These are phyloP conservation scores for Candida sanyaensis DNA, from an alignment of 1,139 yeast species.

Conservation along the genomic window DNA sequence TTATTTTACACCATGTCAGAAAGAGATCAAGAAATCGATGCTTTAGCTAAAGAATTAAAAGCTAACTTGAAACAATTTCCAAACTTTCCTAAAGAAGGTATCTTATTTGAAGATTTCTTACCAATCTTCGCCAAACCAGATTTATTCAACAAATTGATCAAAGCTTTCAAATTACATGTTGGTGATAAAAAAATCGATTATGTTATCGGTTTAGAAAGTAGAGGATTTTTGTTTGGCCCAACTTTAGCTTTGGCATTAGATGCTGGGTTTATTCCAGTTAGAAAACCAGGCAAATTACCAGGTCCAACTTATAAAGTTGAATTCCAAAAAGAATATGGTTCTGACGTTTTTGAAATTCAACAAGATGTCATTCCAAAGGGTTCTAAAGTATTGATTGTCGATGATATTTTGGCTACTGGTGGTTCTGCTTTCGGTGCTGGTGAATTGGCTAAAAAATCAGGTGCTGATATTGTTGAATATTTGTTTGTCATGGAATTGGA, in stretches of 20 bases:
- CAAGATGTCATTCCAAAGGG: conserved; percentile 78
- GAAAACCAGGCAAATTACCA: conserved; percentile 94
- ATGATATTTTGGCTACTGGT: conserved; percentile 97
- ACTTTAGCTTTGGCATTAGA: conserved; percentile 85
- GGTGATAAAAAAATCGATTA: conserved; percentile 75
- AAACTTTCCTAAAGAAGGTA: conserved; percentile 92
- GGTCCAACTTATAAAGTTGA: conserved; percentile 75
- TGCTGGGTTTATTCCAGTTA: conserved; percentile 91
- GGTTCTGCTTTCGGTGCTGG: conserved; percentile 97
- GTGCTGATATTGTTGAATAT: conserved; percentile 76
- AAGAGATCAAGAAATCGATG: conserved; percentile 29
- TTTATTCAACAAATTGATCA: conserved; percentile 75
- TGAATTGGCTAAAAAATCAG: conserved; percentile 64
- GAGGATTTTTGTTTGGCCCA: conserved; percentile 97
- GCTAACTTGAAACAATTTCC: conserved; percentile 78
- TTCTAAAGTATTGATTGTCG: conserved; percentile 81
- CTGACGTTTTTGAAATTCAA: conserved; percentile 88
- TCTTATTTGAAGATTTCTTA: conserved; percentile 90
- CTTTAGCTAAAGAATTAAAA: conserved; percentile 60
- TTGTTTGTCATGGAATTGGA: conserved; percentile 91
- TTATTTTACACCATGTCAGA: conserved; percentile 11
- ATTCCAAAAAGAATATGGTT: conserved; percentile 90
- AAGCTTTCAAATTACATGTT: conserved; percentile 78
- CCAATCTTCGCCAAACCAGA: conserved; percentile 87
- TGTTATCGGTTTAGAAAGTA: conserved; percentile 91